These are phyloP conservation scores for Tolypocladium nubicola DNA, from an alignment of 2,329 filamentous ascomycete species.

Conservation along the genomic window DNA sequence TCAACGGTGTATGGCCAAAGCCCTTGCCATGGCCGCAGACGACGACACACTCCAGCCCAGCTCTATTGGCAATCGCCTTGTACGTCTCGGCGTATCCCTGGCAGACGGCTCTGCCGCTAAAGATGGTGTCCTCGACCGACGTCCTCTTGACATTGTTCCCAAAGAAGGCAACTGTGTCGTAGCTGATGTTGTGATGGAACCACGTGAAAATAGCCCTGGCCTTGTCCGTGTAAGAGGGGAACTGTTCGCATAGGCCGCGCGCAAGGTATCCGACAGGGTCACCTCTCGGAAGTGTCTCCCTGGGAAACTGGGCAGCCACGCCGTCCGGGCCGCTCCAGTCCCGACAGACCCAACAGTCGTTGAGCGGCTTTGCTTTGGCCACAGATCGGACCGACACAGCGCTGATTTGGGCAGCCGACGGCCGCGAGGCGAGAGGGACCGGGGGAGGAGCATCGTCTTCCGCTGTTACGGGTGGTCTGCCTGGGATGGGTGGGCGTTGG, in stretches of 20 bases:
- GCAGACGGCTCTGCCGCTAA: constrained; percentile 75
- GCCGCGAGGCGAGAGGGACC: constrained; percentile 40
- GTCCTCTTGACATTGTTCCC: constrained; percentile 54
- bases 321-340: constrained; percentile 77
- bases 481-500: constrained; percentile 3
- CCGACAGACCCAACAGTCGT: constrained; percentile 67
- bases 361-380: constrained; percentile 13
- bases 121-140: constrained; percentile 62
- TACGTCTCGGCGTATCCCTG: constrained; percentile 84
- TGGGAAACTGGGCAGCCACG: constrained; percentile 68
- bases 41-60: constrained; percentile 68
- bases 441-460: constrained; percentile 35
- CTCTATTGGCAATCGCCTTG: constrained; percentile 63
- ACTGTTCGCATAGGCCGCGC: constrained; percentile 64
- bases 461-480: neutral
- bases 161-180: constrained; percentile 75
- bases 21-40: constrained; percentile 80
- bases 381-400: constrained; percentile 24
- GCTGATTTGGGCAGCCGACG: constrained; percentile 39
- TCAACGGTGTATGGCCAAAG: constrained; percentile 55
- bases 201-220: constrained; percentile 88
- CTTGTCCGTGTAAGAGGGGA: constrained; percentile 78
- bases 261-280: constrained; percentile 67
- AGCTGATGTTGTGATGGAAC: constrained; percentile 88
- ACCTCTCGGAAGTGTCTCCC: constrained; percentile 54